These are phyloP conservation scores for Musa troglodytarum DNA, from an alignment of 176 grass and related monocot genomes.

Conservation along the genomic window DNA sequence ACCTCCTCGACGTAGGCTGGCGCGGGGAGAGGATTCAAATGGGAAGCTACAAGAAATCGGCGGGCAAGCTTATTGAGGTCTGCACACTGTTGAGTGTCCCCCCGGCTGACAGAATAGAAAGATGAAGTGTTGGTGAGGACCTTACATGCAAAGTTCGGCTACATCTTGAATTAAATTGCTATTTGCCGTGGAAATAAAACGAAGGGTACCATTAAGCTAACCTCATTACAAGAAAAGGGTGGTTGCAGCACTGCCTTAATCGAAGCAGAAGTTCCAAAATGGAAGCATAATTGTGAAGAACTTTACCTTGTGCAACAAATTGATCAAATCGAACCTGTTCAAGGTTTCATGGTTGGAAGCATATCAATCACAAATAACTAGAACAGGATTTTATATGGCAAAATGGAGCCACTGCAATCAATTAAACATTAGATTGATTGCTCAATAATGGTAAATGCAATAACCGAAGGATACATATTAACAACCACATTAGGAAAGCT, in stretches of 20 bases:
- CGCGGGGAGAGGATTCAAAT: constrained; percentile 10
- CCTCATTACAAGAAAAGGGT: constrained; percentile 96
- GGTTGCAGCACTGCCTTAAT: constrained; percentile 80
- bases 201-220: constrained; percentile 23
- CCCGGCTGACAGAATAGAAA: constrained; percentile 33
- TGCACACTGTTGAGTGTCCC: constrained; percentile 41
- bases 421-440: too few relatives aligned
- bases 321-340: constrained; percentile 73
- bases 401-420: too few relatives aligned
- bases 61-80: constrained; percentile 60
- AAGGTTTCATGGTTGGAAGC: neutral
- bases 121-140: neutral
- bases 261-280: constrained; percentile 83
- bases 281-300: constrained; percentile 80
- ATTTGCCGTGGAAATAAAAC: neutral
- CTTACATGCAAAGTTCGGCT: neutral
- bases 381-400: too few relatives aligned
- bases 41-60: constrained; percentile 50
- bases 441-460: too few relatives aligned
- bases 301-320: constrained; percentile 73
- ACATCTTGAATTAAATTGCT: neutral
- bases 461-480: too few relatives aligned
- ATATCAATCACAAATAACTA: neutral
- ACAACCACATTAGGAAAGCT: too few relatives aligned
- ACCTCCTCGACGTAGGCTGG: constrained; percentile 68